phyloP scores from a whole-genome alignment of 768 basidiomycete genomes.

The Terana coerulea region DNA sequence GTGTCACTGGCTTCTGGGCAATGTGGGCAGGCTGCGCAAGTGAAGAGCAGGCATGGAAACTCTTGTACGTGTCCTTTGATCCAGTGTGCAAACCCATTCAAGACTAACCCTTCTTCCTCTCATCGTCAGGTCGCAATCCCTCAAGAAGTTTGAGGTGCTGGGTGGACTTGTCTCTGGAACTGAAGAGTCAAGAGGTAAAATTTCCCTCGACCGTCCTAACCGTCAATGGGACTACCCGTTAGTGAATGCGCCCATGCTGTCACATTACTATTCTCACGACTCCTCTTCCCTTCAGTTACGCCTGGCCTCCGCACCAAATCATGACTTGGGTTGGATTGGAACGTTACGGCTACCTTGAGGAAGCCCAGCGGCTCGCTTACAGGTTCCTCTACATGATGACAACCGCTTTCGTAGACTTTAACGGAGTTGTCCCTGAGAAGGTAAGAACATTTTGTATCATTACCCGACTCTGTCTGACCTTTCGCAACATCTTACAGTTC shows the following conservation, averaged over 20 bases:
- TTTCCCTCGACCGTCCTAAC: conserved; percentile 93
- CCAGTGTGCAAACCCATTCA: background rate
- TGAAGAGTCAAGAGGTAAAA: conserved; percentile 92
- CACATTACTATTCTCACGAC: background rate
- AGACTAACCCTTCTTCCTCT: conserved; percentile 2
- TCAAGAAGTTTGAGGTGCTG: conserved; percentile 95
- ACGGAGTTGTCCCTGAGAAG: conserved; percentile 98
- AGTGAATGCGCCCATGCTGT: conserved; percentile 29
- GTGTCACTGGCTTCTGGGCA: conserved; percentile 95
- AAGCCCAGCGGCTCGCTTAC: conserved; percentile 91
- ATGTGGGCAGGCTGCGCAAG: conserved; percentile 98
- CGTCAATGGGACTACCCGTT: conserved; percentile 99
- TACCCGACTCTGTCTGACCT: background rate
- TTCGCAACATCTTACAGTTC: conserved; percentile 47
- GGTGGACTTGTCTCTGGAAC: conserved; percentile 96
- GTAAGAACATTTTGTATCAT: conserved; percentile 30
- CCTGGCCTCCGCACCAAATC: conserved; percentile 97
- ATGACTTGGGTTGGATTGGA: conserved; percentile 98
- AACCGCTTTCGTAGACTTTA: conserved; percentile 92
- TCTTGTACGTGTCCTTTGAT: conserved; percentile 63
- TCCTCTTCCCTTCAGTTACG: conserved; percentile 44
- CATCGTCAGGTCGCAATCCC: conserved; percentile 61
- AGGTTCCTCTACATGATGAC: conserved; percentile 99
- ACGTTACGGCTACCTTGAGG: conserved; percentile 92
- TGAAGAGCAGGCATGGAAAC: conserved; percentile 89